Conservation (phyloP, 2,329 filamentous ascomycete genomes). For the Podosphaera leucotricha region DNA sequence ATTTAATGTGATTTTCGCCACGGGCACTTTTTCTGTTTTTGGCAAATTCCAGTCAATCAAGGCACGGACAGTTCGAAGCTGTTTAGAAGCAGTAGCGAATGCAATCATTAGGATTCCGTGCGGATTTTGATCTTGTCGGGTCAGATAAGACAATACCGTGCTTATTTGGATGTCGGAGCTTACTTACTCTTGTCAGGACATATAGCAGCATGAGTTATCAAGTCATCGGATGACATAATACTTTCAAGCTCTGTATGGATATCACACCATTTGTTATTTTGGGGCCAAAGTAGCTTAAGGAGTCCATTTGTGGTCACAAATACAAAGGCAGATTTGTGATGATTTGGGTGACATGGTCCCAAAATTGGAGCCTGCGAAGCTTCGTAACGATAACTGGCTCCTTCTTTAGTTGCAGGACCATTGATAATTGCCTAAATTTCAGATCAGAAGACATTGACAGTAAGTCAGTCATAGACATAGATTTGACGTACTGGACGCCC, state of each 20-base stretch:
- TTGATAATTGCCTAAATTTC: slow-evolving; percentile 21
- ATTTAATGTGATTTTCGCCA: slow-evolving; percentile 23
- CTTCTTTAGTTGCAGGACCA: slow-evolving; percentile 39
- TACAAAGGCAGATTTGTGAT: slow-evolving; percentile 48
- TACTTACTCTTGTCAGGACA: slow-evolving; percentile 47
- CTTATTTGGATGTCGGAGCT: neutral
- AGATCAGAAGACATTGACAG: neutral
- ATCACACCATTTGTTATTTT: slow-evolving; percentile 52
- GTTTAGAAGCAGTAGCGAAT: slow-evolving; percentile 43
- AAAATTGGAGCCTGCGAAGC: slow-evolving; percentile 39
- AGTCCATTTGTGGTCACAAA: slow-evolving; percentile 52
- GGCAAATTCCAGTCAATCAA: slow-evolving; percentile 49
- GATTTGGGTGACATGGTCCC: slow-evolving; percentile 50
- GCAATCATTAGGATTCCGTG: slow-evolving; percentile 33
- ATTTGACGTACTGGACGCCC: slow-evolving; percentile 11
- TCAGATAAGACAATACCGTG: neutral
- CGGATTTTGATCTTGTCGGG: slow-evolving; percentile 5
- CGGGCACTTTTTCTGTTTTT: slow-evolving; percentile 30
- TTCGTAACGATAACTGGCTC: slow-evolving; percentile 42
- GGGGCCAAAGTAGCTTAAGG: slow-evolving; percentile 55
- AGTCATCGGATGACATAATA: slow-evolving; percentile 44
- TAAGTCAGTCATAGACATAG: neutral
- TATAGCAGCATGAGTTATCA: slow-evolving; percentile 60
- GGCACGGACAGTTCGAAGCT: slow-evolving; percentile 52
- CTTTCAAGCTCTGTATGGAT: slow-evolving; percentile 51